These are phyloP conservation scores for Phlyctochytrium arcticum DNA, from an alignment of 192 early-diverging fungal genomes.

Conservation along the genomic window DNA sequence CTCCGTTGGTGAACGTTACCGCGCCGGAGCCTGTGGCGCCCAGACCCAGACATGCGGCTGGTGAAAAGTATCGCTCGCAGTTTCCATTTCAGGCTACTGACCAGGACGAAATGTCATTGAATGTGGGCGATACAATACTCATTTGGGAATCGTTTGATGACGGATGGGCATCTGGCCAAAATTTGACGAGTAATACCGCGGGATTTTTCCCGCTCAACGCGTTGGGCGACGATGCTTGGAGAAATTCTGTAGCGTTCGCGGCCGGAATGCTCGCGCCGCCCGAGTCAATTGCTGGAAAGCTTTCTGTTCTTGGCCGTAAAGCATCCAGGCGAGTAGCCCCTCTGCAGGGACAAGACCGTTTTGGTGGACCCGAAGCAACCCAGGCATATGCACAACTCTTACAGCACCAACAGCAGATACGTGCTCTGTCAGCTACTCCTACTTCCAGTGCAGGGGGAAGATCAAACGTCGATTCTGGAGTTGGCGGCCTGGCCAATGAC, in stretches of 20 bases:
- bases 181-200: neutral
- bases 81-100: slow-evolving; percentile 6
- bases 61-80: slow-evolving; percentile 10
- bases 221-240: slow-evolving; percentile 9
- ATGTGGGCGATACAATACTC: slow-evolving; percentile 13
- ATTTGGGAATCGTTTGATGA: slow-evolving; percentile 28
- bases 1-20: too few species aligned
- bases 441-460: too few species aligned
- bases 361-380: neutral
- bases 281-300: neutral
- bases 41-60: neutral
- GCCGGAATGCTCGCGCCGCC: slow-evolving; percentile 6
- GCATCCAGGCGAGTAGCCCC: neutral
- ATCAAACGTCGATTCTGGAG: neutral
- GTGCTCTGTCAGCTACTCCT: too few species aligned
- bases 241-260: neutral
- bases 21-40: neutral
- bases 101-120: slow-evolving; percentile 17
- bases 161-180: slow-evolving; percentile 26
- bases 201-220: slow-evolving; percentile 28
- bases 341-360: neutral
- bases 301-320: neutral
- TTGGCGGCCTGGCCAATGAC: neutral
- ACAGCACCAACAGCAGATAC: too few species aligned
- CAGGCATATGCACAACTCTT: neutral